phyloP scores from a whole-genome alignment of 78 protist genomes.

The Goniomonas avonlea region DNA sequence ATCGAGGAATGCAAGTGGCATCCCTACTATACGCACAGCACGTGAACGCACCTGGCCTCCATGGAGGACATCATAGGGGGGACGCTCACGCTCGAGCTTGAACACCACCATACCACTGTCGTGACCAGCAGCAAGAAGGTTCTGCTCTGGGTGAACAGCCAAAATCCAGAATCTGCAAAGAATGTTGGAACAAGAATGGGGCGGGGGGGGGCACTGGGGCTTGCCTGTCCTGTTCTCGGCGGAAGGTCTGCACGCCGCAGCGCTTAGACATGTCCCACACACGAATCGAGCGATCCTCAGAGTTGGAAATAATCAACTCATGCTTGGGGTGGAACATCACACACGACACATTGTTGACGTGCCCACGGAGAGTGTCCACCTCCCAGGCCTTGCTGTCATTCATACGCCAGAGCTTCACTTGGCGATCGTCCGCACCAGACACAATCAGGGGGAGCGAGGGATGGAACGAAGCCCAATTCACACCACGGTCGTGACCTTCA shows the following conservation, averaged over 20 bases:
- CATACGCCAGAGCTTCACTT: slow-evolving; percentile 67
- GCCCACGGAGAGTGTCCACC: slow-evolving; percentile 87
- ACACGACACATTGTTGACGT: slow-evolving; percentile 89
- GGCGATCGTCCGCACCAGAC: slow-evolving; percentile 92
- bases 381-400: slow-evolving; percentile 66
- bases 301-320: slow-evolving; percentile 62
- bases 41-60: slow-evolving; percentile 11
- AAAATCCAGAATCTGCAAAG: slow-evolving; percentile 97
- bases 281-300: slow-evolving; percentile 94
- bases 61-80: slow-evolving; percentile 64
- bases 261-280: slow-evolving; percentile 91
- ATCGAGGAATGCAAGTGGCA: no score
- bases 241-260: slow-evolving; percentile 58
- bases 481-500: slow-evolving; percentile 83
- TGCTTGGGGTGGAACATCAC: slow-evolving; percentile 90
- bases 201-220: no score
- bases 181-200: no score
- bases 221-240: slow-evolving; percentile 90
- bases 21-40: slow-evolving; percentile 20
- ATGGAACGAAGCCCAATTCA: slow-evolving; percentile 98
- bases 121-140: slow-evolving; percentile 92
- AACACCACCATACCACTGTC: slow-evolving; percentile 89
- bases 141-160: slow-evolving; percentile 75
- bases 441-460: slow-evolving; percentile 84
- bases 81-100: slow-evolving; percentile 94